phyloP scores from a whole-genome alignment of 2,329 filamentous ascomycete species.

The Rachicladosporium sp. region DNA sequence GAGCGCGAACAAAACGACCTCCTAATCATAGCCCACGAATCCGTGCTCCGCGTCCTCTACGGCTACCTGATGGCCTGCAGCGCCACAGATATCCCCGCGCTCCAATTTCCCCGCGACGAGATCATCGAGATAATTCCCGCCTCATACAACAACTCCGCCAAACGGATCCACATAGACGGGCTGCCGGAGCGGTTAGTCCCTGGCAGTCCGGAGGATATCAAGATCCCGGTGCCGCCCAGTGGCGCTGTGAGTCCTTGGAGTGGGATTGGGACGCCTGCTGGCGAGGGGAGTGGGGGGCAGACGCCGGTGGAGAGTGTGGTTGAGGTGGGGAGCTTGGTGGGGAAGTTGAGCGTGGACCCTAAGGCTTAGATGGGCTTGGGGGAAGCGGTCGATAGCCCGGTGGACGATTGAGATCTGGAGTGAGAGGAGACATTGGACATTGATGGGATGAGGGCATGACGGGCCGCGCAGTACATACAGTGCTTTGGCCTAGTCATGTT shows the following conservation, averaged over 20 bases:
- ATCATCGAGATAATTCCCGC: constrained; percentile 99
- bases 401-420: too few species aligned
- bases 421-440: too few species aligned
- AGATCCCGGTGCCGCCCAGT: constrained; percentile 56
- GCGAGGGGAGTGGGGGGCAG: too few species aligned
- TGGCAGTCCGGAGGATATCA: constrained; percentile 66
- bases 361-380: too few species aligned
- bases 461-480: too few species aligned
- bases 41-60: constrained; percentile 90
- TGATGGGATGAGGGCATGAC: too few species aligned
- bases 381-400: too few species aligned
- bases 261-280: constrained; percentile 27
- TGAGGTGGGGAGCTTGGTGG: too few species aligned
- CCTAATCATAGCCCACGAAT: constrained; percentile 97
- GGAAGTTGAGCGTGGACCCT: too few species aligned
- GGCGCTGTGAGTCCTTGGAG: constrained; percentile 39
- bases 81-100: constrained; percentile 80
- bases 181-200: constrained; percentile 57
- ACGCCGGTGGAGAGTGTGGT: too few species aligned
- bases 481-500: too few species aligned
- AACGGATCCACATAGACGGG: constrained; percentile 71
- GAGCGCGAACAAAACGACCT: constrained; percentile 95
- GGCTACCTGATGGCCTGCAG: constrained; percentile 98
- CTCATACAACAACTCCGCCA: constrained; percentile 92
- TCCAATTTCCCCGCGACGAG: constrained; percentile 89